Conservation (phyloP, 768 basidiomycete species). For the Mrakia frigida region DNA sequence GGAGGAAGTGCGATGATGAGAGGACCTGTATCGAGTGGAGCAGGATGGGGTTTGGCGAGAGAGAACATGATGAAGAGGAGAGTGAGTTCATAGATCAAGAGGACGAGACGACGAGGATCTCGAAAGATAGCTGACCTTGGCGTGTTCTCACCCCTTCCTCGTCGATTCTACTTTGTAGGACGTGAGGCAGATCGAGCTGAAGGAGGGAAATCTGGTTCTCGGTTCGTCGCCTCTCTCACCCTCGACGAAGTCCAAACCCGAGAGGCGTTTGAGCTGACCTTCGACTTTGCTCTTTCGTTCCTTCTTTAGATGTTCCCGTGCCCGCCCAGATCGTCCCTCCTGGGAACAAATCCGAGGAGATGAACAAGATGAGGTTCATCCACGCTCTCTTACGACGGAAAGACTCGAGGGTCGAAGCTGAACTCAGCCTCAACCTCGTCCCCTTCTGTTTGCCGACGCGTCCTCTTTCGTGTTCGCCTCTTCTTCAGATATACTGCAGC, state of each 20-base stretch:
- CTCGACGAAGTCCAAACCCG: too few species aligned
- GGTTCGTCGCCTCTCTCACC: background rate
- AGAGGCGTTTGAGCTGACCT: too few species aligned
- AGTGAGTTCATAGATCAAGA: background rate
- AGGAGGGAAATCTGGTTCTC: slow-evolving; percentile 18
- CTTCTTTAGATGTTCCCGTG: background rate
- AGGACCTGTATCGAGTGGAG: background rate
- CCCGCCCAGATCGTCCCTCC: slow-evolving; percentile 21
- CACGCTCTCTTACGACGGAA: background rate
- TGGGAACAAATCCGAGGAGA: slow-evolving; percentile 12
- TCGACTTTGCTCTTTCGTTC: too few species aligned
- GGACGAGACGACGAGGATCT: background rate
- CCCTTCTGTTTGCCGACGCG: background rate
- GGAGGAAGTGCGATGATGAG: background rate
- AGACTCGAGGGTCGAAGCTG: background rate
- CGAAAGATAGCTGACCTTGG: background rate
- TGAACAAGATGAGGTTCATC: slow-evolving; percentile 20
- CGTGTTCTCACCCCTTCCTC: too few species aligned
- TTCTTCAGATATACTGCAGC: slow-evolving; percentile 1
- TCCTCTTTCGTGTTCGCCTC: too few species aligned
- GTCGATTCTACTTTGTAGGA: background rate
- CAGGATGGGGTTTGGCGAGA: background rate
- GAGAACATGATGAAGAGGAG: slow-evolving; percentile 20
- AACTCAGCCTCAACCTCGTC: too few species aligned
- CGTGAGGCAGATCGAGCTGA: slow-evolving; percentile 10